Evolutionary conservation across 2,329 filamentous ascomycete species (phyloP), one percentile per base, ranked within the genome.

Genomic region (Bipolaris oryzae): DNA sequence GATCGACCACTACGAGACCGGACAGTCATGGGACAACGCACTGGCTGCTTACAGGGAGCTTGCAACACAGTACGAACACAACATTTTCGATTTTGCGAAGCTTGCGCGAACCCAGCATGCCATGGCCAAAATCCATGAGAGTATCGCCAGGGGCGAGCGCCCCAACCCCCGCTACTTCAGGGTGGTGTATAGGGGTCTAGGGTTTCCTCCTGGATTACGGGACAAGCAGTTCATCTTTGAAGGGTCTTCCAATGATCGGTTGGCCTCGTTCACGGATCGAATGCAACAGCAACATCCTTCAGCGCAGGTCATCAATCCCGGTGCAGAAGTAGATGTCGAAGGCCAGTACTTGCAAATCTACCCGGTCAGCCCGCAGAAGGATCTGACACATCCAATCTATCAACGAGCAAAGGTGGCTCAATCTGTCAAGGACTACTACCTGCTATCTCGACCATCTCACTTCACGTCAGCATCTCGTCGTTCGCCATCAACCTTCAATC

Each of bases 151-250:
- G 79, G 90, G 91, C 67, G 89, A 94, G 51, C 89, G 87, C 64
- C 79, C 88, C 16, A 86, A 89, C 57, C 89, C 91, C 10, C 89
- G 94, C 60, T 98, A 96, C 77, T 98, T 96, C 84, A 89, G 91
- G 62, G 93, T 98, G 25, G 84, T 88, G 11, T 98, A 95, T 80
- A 91, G 89, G 70, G 94, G 94, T 5, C 85, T 96, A 52, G 93
- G 94, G 1, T 98, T 97, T 76, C 91, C 93, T 1, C 71, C 86
- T 1, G 89, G 84, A 46, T 76, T 98, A 20, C 85, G 92, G 49
- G 92, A 97, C 75, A 96, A 96, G 78, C 89, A 94, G 57, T 98
- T 92, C 75, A 89, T 98, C 53, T 96, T 96, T 67, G 92, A 98
- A 76, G 92, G 91, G 0, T 85, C 87, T 1, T 83, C 89, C 0